Base-by-base conservation (phyloP, 768 basidiomycete genomes). In the Hericium coralloides region DNA sequence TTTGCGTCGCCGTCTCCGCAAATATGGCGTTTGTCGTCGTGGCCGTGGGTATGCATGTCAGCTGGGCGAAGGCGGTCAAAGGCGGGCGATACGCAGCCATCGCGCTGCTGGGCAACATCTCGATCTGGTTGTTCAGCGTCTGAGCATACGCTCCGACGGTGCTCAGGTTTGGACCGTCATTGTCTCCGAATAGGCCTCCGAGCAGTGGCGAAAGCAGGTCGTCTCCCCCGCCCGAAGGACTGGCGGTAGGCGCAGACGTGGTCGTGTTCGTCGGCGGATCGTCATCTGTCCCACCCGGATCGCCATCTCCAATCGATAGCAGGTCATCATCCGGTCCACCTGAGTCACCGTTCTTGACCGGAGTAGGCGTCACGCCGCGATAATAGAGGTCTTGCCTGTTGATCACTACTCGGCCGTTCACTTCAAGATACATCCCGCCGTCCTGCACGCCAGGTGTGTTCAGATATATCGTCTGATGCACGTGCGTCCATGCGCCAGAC, bases 381-480 rank as follows among this genome's bases (percentile, higher is more conserved):
- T 89, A 90, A 60, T 79, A 82, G 0, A 90, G 69, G 58, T 87
- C 86, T 1, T 68, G 63, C 10, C 82, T 73, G 25, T 75, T 65
- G 26, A 91, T 79, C 12, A 75, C 77, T n/a, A 61, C 64, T 55
- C 67, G 59, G 0, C 84, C 87, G 59, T 91, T 71, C n/a, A 89
- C 83, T 36, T 79, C 75, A 10, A 92, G 75, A 18, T 66, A 65
- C 66, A 92, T 89, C 0, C 62, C 65, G 3, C 90, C 89, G 62
- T 92, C 80, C 58, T 79, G 81, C 58, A 71, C 52, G 6, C 90
- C 90, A 0, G 89, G 88, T 0, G 85, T 87, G 64, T 92, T 92
- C 53, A 92, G 75, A 41, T 68, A 65, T 22, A 92, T 81, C 1
- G 80, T 84, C 67, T 92, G 90, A n/a, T 66, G 63, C 20, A 92